Evolutionary conservation across 2,329 filamentous ascomycete genomes (phyloP).

Genomic region (Fusarium brevicatenulatum): DNA sequence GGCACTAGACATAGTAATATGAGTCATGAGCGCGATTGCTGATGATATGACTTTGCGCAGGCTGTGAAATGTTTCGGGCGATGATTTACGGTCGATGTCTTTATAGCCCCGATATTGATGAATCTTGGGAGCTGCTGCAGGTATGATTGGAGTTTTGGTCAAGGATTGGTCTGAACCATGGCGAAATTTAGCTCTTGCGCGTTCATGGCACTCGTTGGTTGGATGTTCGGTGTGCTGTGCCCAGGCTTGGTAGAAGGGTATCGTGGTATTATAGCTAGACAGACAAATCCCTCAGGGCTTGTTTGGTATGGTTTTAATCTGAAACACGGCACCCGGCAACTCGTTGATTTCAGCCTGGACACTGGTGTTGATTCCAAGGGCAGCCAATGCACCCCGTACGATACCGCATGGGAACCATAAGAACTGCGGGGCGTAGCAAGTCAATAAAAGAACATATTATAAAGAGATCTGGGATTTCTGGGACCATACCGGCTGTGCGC

Average conservation of each 20-base stretch:
- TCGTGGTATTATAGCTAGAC: slow-evolving; percentile 38
- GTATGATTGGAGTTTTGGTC: slow-evolving; percentile 40
- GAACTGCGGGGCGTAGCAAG: slow-evolving; percentile 66
- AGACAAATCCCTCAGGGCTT: slow-evolving; percentile 52
- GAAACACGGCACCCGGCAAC: slow-evolving; percentile 89
- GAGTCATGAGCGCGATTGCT: slow-evolving; percentile 49
- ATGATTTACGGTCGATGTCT: slow-evolving; percentile 33
- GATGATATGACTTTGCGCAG: slow-evolving; percentile 50
- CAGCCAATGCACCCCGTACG: slow-evolving; percentile 90
- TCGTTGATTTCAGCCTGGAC: slow-evolving; percentile 92
- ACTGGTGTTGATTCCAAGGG: slow-evolving; percentile 87
- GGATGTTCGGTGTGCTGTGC: slow-evolving; percentile 30
- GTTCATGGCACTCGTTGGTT: slow-evolving; percentile 24
- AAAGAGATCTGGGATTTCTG: not conserved
- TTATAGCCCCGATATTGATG: slow-evolving; percentile 19
- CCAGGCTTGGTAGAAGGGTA: slow-evolving; percentile 35
- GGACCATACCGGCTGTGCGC: slow-evolving; percentile 79
- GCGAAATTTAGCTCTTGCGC: slow-evolving; percentile 36
- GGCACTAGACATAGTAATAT: slow-evolving; percentile 51
- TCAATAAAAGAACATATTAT: slow-evolving; percentile 2
- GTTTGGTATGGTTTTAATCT: slow-evolving; percentile 86
- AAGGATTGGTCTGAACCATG: slow-evolving; percentile 25
- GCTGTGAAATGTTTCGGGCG: slow-evolving; percentile 49
- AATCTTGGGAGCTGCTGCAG: slow-evolving; percentile 32
- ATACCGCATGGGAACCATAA: slow-evolving; percentile 96